Conservation (phyloP, 1,284 basidiomycete genomes). For the Crucibulum parvulum region DNA sequence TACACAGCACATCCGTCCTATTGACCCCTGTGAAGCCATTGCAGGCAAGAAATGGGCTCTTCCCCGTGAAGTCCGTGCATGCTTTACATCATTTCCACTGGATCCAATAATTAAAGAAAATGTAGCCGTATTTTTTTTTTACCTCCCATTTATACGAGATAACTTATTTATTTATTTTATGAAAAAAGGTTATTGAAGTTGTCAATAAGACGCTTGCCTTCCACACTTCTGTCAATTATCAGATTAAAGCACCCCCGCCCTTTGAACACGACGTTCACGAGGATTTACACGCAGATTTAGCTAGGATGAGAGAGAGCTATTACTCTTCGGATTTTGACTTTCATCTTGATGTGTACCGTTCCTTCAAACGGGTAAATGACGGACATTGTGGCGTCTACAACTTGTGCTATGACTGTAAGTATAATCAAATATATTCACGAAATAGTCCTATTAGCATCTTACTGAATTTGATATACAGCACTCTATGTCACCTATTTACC, state of each 20-base stretch:
- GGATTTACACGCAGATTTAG: slow-evolving; percentile 56
- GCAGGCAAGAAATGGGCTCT: slow-evolving; percentile 59
- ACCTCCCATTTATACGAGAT: not conserved
- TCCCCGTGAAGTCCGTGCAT: slow-evolving; percentile 55
- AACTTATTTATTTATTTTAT: not conserved
- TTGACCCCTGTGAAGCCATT: slow-evolving; percentile 57
- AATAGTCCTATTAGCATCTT: not conserved
- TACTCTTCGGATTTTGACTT: slow-evolving; percentile 61
- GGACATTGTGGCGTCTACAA: slow-evolving; percentile 65
- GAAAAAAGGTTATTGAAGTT: slow-evolving; percentile 56
- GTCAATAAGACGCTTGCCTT: slow-evolving; percentile 65
- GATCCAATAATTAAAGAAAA: slow-evolving; percentile 52
- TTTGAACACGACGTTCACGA: slow-evolving; percentile 64
- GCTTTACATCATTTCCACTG: slow-evolving; percentile 54
- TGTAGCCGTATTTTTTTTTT: slow-evolving; percentile 33
- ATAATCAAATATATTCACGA: not conserved
- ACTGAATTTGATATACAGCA: slow-evolving; percentile 27
- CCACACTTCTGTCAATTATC: slow-evolving; percentile 66
- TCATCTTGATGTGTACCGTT: slow-evolving; percentile 58
- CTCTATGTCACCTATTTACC: slow-evolving; percentile 62
- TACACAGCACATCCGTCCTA: not conserved
- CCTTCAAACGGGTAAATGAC: slow-evolving; percentile 62
- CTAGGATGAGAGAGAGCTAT: slow-evolving; percentile 48
- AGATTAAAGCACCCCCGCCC: slow-evolving; percentile 58
- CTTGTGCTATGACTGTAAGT: slow-evolving; percentile 60